Evolutionary conservation across 805 yeast genomes (phyloP), one percentile per base, ranked within the genome.

Genomic region (Blastobotrys terrestris): DNA sequence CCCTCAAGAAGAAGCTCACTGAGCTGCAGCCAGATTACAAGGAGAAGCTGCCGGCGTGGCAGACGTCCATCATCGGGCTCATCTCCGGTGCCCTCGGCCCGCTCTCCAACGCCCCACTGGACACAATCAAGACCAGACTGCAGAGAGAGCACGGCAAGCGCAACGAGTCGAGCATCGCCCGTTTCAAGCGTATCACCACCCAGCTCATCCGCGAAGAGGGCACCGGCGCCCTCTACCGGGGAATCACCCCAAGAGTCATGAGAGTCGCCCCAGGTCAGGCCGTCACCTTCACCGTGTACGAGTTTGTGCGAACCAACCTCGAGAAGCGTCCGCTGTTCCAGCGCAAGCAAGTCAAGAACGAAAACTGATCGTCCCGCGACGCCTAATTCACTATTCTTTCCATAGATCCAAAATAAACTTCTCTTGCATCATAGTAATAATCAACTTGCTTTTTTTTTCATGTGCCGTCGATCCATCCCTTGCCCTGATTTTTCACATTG

Each of bases 241-340:
- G 99, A 74, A 92, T 92, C 67, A 90, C 97, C 20, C 99, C 99
- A 62, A 85, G 99, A 75, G 92, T 92, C 62, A 91, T 92, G 95
- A 85, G 99, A 74, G 99, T 92, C 50, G 99, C 99, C 11, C 97
- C 99, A 20, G 99, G 99, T 57, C 99, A 92, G 74, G 97, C 98
- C 52, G 98, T 92, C 53, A 94, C 97, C 15, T 92, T 92, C 74
- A 94, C 98, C 5, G 96, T 94, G 44, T 92, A 92, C 71, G 99
- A 92, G 74, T 85, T 77, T 66, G 86, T 89, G 67, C 85, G 90
- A 70, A 80, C 77, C 19, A 73, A 76, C 48, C 77, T 91, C 67
- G 85, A 66, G 42, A 56, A 60, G 52, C 44, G 59, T 41, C 64
- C 64, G n/a, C 56, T 55, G 14, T 53, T 62, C 48, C 43, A 47